These are phyloP conservation scores for Trametes coccinea DNA, from an alignment of 768 basidiomycete species.

Conservation along the genomic window DNA sequence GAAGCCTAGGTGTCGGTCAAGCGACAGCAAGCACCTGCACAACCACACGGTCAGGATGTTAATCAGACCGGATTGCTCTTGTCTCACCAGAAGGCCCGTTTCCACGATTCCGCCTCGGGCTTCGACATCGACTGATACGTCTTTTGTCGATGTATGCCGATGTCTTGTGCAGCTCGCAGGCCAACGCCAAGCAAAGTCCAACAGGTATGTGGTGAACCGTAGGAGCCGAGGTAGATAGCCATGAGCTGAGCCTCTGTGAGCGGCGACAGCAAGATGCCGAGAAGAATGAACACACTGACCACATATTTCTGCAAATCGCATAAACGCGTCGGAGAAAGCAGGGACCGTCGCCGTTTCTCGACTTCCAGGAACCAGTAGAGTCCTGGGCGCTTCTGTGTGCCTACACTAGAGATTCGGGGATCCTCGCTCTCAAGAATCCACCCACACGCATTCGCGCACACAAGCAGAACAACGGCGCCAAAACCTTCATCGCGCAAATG, in stretches of 20 bases:
- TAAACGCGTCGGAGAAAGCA: constrained; percentile 22
- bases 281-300: neutral
- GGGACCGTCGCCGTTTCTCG: constrained; percentile 35
- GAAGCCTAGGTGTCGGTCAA: constrained; percentile 47
- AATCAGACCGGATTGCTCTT: neutral
- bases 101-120: constrained; percentile 71
- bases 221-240: constrained; percentile 9
- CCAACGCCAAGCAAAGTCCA: constrained; percentile 44
- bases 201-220: constrained; percentile 1
- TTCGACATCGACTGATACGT: constrained; percentile 49
- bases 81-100: constrained; percentile 71
- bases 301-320: constrained; percentile 16
- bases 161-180: constrained; percentile 54
- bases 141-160: constrained; percentile 72
- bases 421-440: constrained; percentile 46
- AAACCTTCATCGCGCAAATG: constrained; percentile 47
- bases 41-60: neutral
- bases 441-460: constrained; percentile 52
- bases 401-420: constrained; percentile 36
- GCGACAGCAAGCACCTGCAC: constrained; percentile 43
- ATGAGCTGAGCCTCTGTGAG: constrained; percentile 7
- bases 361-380: constrained; percentile 48
- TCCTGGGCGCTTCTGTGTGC: constrained; percentile 35
- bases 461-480: constrained; percentile 51
- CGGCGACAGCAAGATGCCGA: no score